Base-by-base conservation (phyloP, 352 stramenopile species). In the Nothophytophthora sp. region DNA sequence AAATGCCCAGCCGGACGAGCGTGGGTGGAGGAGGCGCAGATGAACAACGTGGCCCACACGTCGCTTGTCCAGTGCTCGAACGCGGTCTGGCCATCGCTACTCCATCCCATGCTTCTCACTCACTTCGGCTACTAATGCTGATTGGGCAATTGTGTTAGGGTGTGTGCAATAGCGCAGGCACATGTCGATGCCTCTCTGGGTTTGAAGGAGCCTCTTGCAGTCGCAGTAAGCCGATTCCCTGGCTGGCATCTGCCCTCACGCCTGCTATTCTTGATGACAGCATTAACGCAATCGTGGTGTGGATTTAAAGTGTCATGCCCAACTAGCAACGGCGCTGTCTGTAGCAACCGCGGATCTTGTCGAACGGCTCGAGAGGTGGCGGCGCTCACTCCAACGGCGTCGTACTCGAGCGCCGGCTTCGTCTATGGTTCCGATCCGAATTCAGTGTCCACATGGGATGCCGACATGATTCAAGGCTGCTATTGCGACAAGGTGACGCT, bases 401-500 rank as follows among this genome's bases (percentile, higher is more conserved):
- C 57, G 4, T 85, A 74, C 20, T 51, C 50, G 1, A 47, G 63
- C 6, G 62, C 70, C 13, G 72, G 59, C 1, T 82, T 82, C 29
- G 61, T 74, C 1, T 97, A 96, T 52, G 89, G 89, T 34, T 66
- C 52, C 0, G 76, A 95, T 29, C 62, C 72, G 4, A 96, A 97
- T 33, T 56, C 79, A 9, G 47, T 78, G 6, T 44, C 58, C 7
- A 96, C 89, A 4, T 98, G 91, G 91, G 91, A 98, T 49, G 81
- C 81, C 16, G 66, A 97, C 51, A 87, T 90, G 67, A 58, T 88
- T 25, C 76, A 85, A 28, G 85, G 89, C 28, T 97, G 88, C 65
- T 82, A 83, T 41, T 98, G 91, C 62, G 83, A 95, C 57, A 92
- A 94, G 49, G 73, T 88, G 3, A 63, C 80, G 13, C 60, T 61